Base-by-base conservation (phyloP, 2,329 filamentous ascomycete species). In the Cercospora nicotianae region DNA sequence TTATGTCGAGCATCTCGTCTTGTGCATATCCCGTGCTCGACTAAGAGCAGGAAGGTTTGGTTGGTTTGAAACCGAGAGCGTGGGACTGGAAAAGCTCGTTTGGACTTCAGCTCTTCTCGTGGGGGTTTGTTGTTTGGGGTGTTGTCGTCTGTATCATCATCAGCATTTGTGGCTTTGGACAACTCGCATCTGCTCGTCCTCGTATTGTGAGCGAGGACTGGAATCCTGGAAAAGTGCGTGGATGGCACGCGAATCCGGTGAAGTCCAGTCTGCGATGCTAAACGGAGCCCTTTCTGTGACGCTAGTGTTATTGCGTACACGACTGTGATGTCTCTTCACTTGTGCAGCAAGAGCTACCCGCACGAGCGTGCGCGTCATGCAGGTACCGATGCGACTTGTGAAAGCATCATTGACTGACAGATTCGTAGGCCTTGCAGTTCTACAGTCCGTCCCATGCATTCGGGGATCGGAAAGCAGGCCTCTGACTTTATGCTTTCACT, bases 21-120 rank as follows among this genome's bases (percentile, higher is more conserved):
- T 48, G 42, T 48, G 42, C 42, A 48, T 53, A 53, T 53, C 48
- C 48, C 48, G 48, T 53, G 48, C 48, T 53, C 48, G 48, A 53
- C 48, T 16, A 16, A 53, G 48, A 28, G 48, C 48, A 53, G 45
- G 45, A 51, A 53, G 23, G 48, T 53, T 53, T 53, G 48, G 48
- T 53, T 53, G 48, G 48, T 53, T 28, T 53, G 48, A 26, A 53
- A 26, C 48, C 48, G 48, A 53, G 10, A n/a, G 48, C 48, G 48
- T 53, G 48, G 48, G 48, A 53, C 48, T 28, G 48, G 48, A 26
- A 53, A 53, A 53, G 48, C 20, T 53, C 23, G 23, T 53, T 53
- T 53, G 23, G 48, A 53, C 48, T 53, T 53, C 48, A 53, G 48
- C 12, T 53, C 48, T 53, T 53, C 48, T 53, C 48, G 48, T 53